Evolutionary conservation across 1,284 basidiomycete genomes (phyloP).

Genomic region (Melampsora larici-populina): DNA sequence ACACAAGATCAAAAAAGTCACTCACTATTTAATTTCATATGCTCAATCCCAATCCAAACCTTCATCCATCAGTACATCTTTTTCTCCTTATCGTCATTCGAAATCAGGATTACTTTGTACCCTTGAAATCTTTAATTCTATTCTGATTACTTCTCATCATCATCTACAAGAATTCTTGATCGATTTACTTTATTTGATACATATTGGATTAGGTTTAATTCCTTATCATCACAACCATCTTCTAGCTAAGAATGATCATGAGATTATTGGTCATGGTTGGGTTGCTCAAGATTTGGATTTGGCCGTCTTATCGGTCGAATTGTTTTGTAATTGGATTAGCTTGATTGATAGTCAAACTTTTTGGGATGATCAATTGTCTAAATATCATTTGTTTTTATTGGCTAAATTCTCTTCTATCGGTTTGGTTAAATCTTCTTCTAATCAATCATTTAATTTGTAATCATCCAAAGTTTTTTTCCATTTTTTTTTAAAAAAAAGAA

Average conservation of each 20-base stretch:
- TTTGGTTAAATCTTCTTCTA: conserved; percentile 3
- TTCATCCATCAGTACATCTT: conserved; percentile 1
- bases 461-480: background rate
- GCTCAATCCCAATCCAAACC: conserved; percentile 23
- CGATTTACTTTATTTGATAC: conserved; percentile 5
- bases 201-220: conserved; percentile 23
- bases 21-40: conserved; percentile 23
- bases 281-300: conserved; percentile 25
- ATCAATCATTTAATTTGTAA: conserved; percentile 7
- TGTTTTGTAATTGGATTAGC: conserved; percentile 1
- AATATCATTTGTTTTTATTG: conserved; percentile 20
- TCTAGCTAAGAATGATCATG: background rate
- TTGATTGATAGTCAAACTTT: background rate
- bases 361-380: conserved; percentile 11
- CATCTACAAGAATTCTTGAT: background rate
- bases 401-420: conserved; percentile 20
- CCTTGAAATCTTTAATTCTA: conserved; percentile 24
- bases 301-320: background rate
- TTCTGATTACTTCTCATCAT: background rate
- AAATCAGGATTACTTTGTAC: conserved; percentile 37
- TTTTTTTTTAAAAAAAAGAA: background rate
- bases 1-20: conserved; percentile 29
- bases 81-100: conserved; percentile 30
- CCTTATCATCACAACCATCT: background rate
- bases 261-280: conserved; percentile 4